Evolutionary conservation across 169 alveolate species (phyloP), one percentile per base, ranked within the genome.

Genomic region (Sarcocystis neurona): DNA sequence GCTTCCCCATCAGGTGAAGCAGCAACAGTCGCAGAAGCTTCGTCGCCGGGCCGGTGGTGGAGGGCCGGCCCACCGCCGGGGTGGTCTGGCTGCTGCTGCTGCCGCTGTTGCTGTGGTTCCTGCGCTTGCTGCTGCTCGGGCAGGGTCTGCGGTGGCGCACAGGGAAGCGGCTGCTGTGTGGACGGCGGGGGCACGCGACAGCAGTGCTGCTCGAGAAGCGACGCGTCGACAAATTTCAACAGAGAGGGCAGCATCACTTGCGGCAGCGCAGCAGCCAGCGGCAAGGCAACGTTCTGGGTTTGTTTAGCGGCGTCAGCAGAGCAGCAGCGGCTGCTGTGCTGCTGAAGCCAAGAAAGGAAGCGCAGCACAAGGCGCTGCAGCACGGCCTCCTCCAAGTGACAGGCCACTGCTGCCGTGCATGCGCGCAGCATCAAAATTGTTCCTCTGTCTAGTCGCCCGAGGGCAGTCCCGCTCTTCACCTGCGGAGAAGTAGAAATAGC

Each of bases 371-470:
- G n/a, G 4, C 58, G 46, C 20, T n/a, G 74, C 37, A 34, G 48
- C 37, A 46, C 39, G 15, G 0, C 37, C 53, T 50, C 72, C 34
- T 30, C 34, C 18, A 79, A 70, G 32, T 79, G 86, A 15, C 53
- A 47, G 44, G 34, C 53, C 18, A 79, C 39, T 10, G 72, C 70
- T 30, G 30, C 23, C 46, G 41, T 30, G 10, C 70, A 53, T 3
- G 86, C 86, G 5, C 86, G 70, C 72, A 79, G 15, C 56, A 56
- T 56, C 74, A 48, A 18, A 6, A 3, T 32, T 32, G 86, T 79
- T 10, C 86, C 86, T 8, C 86, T 44, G 50, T 79, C 86, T 30
- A 79, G 70, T 3, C 86, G 86, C 70, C 68, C 86, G 53, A 79
- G 20, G 74, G 58, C 39, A 32, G 74, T 50, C 1, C 56, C 72